Base-by-base conservation (phyloP, 495 filamentous ascomycete genomes). In the Peziza echinospora region DNA sequence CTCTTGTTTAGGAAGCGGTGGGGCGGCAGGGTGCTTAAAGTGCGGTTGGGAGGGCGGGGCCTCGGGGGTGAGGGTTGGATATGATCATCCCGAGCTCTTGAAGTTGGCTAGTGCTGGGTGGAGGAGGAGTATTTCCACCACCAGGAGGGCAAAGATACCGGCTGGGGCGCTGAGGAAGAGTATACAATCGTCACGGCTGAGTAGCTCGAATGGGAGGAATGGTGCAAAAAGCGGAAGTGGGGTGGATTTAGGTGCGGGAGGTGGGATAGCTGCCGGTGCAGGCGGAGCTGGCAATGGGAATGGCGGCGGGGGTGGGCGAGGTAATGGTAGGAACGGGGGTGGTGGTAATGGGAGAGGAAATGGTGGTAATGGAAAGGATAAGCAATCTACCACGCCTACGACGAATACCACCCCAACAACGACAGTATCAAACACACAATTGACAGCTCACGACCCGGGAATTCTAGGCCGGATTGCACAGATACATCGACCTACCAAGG, bases 401-500 rank as follows among this genome's bases (percentile, higher is more conserved):
- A 30, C 23, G 28, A 34, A 25, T 37, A 25, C 24, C 16, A 47
- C 26, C 43, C 21, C 21, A 2, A 49, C 45, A 44, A n/a, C 22
- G 22, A 22, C 17, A 23, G 21, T 44, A 25, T 40, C 40, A 16
- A 49, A 47, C 22, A 23, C 4, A 42, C 39, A 10, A 0, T 21
- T n/a, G 0, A 34, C 30, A 13, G 22, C 40, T 26, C 5, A 21
- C 11, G 46, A 17, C 10, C 41, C 51, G 30, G 50, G 55, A 37
- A 23, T 57, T 34, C 17, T 58, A 17, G 54, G 52, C 30, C 48
- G 39, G 17, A 53, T 58, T 37, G 53, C 51, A 13, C 48, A 57
- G 25, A 57, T 58, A 19, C 85, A 94, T 63, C 69, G 84, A 26
- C 87, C 89, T 9, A 87, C 79, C 24, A 93, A 93, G 54, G 85